These are phyloP conservation scores for Citrus reticulata DNA, from an alignment of 345 rosid species.

Conservation along the genomic window DNA sequence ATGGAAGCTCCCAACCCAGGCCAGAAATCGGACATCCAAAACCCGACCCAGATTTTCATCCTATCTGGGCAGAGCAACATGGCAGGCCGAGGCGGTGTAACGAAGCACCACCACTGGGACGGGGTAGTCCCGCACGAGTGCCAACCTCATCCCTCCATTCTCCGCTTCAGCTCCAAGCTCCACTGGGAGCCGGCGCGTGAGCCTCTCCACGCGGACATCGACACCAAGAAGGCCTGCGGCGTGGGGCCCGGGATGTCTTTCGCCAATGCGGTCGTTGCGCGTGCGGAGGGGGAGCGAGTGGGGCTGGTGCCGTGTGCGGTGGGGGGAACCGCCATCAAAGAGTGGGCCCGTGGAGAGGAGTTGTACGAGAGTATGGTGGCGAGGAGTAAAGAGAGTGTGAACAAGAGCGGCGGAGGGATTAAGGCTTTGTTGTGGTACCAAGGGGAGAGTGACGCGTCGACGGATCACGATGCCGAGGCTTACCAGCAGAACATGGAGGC, in stretches of 20 bases:
- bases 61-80: conserved; percentile 96
- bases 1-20: conserved; percentile 12
- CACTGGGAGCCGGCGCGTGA: conserved; percentile 66
- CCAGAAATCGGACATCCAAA: not conserved
- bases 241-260: conserved; percentile 92
- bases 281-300: conserved; percentile 10
- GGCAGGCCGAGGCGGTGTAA: conserved; percentile 87
- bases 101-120: conserved; percentile 64
- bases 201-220: conserved; percentile 85
- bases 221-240: conserved; percentile 63
- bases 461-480: conserved; percentile 51
- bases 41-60: conserved; percentile 54
- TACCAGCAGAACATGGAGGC: conserved; percentile 58
- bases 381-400: conserved; percentile 57
- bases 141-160: conserved; percentile 45
- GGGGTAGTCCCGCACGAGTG: conserved; percentile 61
- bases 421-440: conserved; percentile 84
- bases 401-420: conserved; percentile 50
- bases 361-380: conserved; percentile 70
- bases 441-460: conserved; percentile 80
- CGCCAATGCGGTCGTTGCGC: conserved; percentile 49
- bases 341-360: conserved; percentile 72
- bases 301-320: conserved; percentile 86
- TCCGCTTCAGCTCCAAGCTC: conserved; percentile 60
- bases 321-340: conserved; percentile 82